phyloP scores from a whole-genome alignment of 331 rosid species.

The Quercus phellos region DNA sequence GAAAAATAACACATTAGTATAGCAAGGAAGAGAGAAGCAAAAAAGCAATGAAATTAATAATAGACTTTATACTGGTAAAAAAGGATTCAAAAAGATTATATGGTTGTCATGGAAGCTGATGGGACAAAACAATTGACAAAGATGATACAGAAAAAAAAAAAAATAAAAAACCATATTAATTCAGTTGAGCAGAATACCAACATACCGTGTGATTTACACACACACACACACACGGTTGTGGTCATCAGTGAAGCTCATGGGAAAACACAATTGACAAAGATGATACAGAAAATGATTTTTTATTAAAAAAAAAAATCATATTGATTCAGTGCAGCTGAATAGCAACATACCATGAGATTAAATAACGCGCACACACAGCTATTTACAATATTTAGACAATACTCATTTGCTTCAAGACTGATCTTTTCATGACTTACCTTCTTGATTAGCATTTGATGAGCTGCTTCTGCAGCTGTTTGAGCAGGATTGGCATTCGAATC shows the following conservation, averaged over 20 bases:
- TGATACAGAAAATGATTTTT: not conserved
- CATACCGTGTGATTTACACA: too few species aligned
- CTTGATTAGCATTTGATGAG: constrained; percentile 44
- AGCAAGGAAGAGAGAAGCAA: not conserved
- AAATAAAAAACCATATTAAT: too few species aligned
- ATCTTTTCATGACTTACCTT: constrained; percentile 39
- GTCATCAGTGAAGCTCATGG: not conserved
- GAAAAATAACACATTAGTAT: not conserved
- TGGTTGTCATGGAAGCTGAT: too few species aligned
- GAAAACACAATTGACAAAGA: not conserved
- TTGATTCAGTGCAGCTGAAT: not conserved
- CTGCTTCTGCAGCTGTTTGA: constrained; percentile 64
- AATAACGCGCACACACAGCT: not conserved
- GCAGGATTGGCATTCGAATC: constrained; percentile 55
- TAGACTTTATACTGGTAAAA: not conserved
- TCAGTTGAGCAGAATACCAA: too few species aligned
- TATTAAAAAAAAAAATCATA: not conserved
- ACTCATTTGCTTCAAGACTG: not conserved
- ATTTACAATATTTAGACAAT: not conserved
- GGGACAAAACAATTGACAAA: too few species aligned
- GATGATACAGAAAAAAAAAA: too few species aligned
- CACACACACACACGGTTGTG: too few species aligned
- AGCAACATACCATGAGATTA: not conserved
- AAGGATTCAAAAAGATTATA: not conserved
- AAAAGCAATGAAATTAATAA: not conserved